These are phyloP conservation scores for Blepharisma undulans DNA, from an alignment of 169 alveolate species.

Conservation along the genomic window DNA sequence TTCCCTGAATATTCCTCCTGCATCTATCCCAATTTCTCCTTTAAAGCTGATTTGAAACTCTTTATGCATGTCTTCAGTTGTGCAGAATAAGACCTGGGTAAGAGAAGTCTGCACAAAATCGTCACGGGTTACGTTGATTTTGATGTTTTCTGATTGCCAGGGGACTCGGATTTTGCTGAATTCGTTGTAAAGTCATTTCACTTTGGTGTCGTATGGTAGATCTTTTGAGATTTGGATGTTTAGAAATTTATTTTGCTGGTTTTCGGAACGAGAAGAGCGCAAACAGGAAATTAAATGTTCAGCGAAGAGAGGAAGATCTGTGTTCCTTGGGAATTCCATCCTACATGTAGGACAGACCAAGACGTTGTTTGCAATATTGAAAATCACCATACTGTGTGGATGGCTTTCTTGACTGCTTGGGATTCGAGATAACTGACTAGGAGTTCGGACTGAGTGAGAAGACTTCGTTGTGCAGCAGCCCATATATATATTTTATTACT, in stretches of 20 bases:
- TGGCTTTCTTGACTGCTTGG: not conserved
- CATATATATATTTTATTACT: not conserved
- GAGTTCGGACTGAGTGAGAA: not conserved
- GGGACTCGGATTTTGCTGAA: not conserved
- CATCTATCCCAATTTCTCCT: slow-evolving; percentile 79
- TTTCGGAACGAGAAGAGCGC: not conserved
- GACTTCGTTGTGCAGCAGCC: not conserved
- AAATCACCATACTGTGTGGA: not conserved
- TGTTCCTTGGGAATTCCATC: slow-evolving; percentile 2
- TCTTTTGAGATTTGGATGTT: not conserved
- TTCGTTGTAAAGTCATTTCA: not conserved
- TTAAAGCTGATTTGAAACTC: slow-evolving; percentile 68
- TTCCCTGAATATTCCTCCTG: slow-evolving; percentile 84
- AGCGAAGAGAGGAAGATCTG: not conserved
- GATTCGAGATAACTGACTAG: not conserved
- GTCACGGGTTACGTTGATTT: slow-evolving; percentile 31
- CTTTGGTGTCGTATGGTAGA: slow-evolving; percentile 19
- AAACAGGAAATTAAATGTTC: not conserved
- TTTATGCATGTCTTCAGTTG: slow-evolving; percentile 57
- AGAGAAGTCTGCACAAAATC: slow-evolving; percentile 15
- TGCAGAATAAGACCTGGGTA: not conserved
- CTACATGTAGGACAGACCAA: not conserved
- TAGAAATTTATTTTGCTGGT: not conserved
- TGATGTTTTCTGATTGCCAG: not conserved
- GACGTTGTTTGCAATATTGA: not conserved